Evolutionary conservation across 306 rosid species (phyloP).

Genomic region (Cucurbita ficifolia): DNA sequence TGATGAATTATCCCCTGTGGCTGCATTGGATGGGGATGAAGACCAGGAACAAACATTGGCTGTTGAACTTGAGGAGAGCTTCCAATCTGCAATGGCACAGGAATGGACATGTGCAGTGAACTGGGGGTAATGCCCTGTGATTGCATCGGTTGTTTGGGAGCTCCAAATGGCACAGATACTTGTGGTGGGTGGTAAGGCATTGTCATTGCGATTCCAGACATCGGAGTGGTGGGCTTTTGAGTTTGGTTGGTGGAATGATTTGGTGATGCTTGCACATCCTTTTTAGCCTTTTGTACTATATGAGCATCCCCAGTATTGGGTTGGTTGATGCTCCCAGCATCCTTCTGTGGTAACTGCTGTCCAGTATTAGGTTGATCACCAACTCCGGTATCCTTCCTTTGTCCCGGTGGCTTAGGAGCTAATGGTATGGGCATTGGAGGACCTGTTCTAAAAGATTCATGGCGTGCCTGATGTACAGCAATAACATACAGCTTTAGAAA

Average conservation of each 20-base stretch:
- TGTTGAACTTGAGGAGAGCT: conserved; percentile 65
- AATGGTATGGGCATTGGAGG: conserved; percentile 53
- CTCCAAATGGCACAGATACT: conserved; percentile 57
- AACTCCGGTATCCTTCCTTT: conserved; percentile 43
- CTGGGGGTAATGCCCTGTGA: conserved; percentile 57
- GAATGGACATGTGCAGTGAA: conserved; percentile 51
- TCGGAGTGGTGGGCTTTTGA: conserved; percentile 45
- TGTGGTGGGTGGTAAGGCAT: conserved; percentile 56
- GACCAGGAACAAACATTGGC: conserved; percentile 50
- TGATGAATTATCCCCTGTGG: conserved; percentile 61
- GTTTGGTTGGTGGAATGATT: conserved; percentile 36
- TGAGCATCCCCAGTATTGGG: conserved; percentile 33
- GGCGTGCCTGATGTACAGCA: conserved; percentile 39
- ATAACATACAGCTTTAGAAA: conserved; percentile 3
- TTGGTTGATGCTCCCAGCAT: conserved; percentile 31
- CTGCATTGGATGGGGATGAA: conserved; percentile 70
- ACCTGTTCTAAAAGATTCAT: conserved; percentile 33
- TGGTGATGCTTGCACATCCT: conserved; percentile 36
- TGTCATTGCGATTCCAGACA: conserved; percentile 53
- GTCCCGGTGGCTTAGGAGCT: conserved; percentile 57
- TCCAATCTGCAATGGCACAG: conserved; percentile 46
- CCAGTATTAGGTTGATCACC: conserved; percentile 31
- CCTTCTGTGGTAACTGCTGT: conserved; percentile 14
- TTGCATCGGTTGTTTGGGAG: conserved; percentile 63
- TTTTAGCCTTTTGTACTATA: conserved; percentile 29